Evolutionary conservation across 75 land plant genomes (phyloP).

Genomic region (Gnetum montanum): DNA sequence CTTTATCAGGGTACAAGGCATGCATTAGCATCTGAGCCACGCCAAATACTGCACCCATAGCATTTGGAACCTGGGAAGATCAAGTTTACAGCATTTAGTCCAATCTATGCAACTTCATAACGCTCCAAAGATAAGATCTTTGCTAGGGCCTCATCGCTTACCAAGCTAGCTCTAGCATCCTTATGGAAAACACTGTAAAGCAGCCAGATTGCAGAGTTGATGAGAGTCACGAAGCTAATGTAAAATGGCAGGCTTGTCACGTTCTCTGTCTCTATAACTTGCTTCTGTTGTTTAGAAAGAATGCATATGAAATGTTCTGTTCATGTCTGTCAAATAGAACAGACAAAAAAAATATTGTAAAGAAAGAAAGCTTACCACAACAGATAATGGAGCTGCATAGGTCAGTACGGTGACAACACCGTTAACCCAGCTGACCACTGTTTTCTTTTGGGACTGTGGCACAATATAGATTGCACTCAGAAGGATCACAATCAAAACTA

Average conservation of each 20-base stretch:
- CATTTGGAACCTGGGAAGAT: background rate
- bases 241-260: constrained; percentile 3
- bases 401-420: background rate
- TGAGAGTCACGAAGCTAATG: background rate
- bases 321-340: no score
- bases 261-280: background rate
- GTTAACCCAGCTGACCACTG: constrained; percentile 1
- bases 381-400: constrained; percentile 8
- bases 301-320: background rate
- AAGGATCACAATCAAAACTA: background rate
- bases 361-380: background rate
- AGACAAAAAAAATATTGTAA: background rate
- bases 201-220: constrained; percentile 4
- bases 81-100: background rate
- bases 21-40: constrained; percentile 1
- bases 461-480: background rate
- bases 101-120: no score
- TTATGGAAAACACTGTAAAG: background rate
- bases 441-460: background rate
- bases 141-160: background rate
- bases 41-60: background rate
- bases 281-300: background rate
- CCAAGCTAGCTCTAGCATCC: background rate
- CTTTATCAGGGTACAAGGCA: background rate
- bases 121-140: background rate